Conservation (phyloP, 2,329 filamentous ascomycete genomes). For the Calonectria pauciramosa region DNA sequence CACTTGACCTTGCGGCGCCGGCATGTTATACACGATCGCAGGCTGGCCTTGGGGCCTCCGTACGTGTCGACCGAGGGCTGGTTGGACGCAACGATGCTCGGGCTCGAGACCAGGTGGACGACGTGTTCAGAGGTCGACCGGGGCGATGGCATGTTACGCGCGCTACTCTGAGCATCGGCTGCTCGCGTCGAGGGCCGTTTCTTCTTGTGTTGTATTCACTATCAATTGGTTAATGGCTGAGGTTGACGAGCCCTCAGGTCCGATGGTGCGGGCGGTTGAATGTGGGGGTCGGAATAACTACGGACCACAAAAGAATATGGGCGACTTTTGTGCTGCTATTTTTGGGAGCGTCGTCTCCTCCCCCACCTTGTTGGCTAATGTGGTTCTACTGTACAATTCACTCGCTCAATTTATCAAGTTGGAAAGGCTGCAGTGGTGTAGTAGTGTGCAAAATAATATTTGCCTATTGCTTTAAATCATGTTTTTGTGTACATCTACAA, state of each 20-base stretch:
- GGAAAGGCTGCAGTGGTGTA: not conserved
- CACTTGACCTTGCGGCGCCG: conserved; percentile 29
- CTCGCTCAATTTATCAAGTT: not conserved
- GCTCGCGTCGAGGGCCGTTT: not conserved
- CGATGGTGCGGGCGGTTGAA: not conserved
- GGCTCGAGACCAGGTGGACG: conserved; percentile 12
- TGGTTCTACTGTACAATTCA: not conserved
- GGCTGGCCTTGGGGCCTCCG: conserved; percentile 9
- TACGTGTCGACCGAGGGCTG: conserved; percentile 4
- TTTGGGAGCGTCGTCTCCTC: not conserved
- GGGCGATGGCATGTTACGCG: conserved; percentile 15
- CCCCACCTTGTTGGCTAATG: not conserved
- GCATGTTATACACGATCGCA: conserved; percentile 27
- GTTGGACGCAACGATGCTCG: conserved; percentile 10
- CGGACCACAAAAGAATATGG: not conserved
- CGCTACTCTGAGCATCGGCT: not conserved
- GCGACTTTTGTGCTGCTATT: not conserved
- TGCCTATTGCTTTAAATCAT: not conserved
- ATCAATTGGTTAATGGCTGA: not conserved
- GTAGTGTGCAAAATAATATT: not conserved
- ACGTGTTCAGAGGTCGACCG: not conserved
- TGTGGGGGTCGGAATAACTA: not conserved
- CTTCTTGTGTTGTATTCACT: not conserved
- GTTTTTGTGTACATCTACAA: not conserved
- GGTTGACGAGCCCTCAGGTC: not conserved